Evolutionary conservation across 768 basidiomycete species (phyloP).

Genomic region (Hericium rajendrae): DNA sequence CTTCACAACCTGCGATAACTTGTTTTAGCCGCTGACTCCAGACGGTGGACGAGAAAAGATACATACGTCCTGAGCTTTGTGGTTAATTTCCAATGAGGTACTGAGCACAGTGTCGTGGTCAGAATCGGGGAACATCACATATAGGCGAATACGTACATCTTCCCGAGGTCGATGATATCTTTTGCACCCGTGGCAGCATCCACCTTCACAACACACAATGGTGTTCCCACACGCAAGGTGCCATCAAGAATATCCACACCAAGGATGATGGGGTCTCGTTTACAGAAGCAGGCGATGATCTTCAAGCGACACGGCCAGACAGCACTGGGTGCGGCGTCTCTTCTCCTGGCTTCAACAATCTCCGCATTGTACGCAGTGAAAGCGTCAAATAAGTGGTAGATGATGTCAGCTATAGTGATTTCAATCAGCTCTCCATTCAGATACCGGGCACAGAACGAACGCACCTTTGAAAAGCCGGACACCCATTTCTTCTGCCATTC

Average conservation of each 20-base stretch:
- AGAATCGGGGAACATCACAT: background rate
- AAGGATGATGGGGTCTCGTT: constrained; percentile 94
- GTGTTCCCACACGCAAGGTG: constrained; percentile 83
- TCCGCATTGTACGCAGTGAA: constrained; percentile 92
- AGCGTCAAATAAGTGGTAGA: constrained; percentile 95
- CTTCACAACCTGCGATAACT: constrained; percentile 63
- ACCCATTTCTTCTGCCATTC: constrained; percentile 88
- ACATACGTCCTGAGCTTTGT: constrained; percentile 74
- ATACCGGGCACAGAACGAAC: constrained; percentile 6
- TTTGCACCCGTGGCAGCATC: constrained; percentile 83
- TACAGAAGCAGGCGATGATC: constrained; percentile 88
- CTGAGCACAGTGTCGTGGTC: constrained; percentile 29
- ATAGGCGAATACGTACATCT: constrained; percentile 55
- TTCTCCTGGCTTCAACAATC: constrained; percentile 85
- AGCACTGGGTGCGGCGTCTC: constrained; percentile 87
- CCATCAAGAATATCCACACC: constrained; percentile 97
- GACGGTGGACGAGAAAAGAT: background rate
- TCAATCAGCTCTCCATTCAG: constrained; percentile 1
- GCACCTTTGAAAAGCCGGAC: constrained; percentile 89
- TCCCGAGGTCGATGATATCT: constrained; percentile 86
- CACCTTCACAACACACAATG: constrained; percentile 88
- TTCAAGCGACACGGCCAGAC: constrained; percentile 95
- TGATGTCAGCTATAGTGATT: constrained; percentile 73
- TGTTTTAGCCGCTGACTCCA: background rate
- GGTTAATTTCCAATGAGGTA: constrained; percentile 95